phyloP scores from a whole-genome alignment of 2,329 filamentous ascomycete species.

The Pestalotiopsis sp. region DNA sequence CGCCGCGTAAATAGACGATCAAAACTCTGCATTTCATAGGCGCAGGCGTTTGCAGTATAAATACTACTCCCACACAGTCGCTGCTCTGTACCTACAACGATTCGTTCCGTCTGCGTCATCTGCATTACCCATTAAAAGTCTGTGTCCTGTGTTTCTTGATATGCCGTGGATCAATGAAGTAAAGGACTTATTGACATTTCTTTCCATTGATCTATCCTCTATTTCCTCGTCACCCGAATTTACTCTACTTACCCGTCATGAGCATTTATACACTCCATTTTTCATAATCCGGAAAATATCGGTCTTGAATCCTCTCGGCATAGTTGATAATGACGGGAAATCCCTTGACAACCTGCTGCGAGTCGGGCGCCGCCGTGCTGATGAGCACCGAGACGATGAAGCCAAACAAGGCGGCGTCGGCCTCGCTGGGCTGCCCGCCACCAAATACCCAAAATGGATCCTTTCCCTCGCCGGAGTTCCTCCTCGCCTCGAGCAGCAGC shows the following conservation, averaged over 20 bases:
- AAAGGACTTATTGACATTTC: too few relatives aligned
- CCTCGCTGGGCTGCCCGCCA: constrained; percentile 56
- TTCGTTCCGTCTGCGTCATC: too few relatives aligned
- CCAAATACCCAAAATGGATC: constrained; percentile 62
- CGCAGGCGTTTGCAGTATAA: background rate
- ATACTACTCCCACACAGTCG: background rate
- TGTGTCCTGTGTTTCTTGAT: too few relatives aligned
- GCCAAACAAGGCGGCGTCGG: constrained; percentile 59
- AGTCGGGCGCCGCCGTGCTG: constrained; percentile 54
- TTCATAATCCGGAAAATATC: constrained; percentile 62
- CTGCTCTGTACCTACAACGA: background rate
- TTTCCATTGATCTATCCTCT: too few relatives aligned
- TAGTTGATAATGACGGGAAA: constrained; percentile 58
- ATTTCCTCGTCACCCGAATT: too few relatives aligned
- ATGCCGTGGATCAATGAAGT: too few relatives aligned
- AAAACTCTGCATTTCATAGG: background rate
- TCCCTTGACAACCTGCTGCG: constrained; percentile 43
- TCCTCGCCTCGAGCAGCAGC: constrained; percentile 42
- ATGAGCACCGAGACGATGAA: constrained; percentile 58
- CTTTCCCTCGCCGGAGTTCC: constrained; percentile 11
- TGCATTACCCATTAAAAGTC: too few relatives aligned
- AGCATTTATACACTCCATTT: constrained; percentile 28
- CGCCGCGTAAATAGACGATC: background rate
- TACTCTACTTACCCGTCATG: too few relatives aligned
- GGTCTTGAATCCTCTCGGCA: constrained; percentile 55